A percentile compares a stretch with the other conserved stretches of the same genome.
Evolutionary conservation across 768 basidiomycete genomes (phyloP).

Genomic region (Russula olivacea): DNA sequence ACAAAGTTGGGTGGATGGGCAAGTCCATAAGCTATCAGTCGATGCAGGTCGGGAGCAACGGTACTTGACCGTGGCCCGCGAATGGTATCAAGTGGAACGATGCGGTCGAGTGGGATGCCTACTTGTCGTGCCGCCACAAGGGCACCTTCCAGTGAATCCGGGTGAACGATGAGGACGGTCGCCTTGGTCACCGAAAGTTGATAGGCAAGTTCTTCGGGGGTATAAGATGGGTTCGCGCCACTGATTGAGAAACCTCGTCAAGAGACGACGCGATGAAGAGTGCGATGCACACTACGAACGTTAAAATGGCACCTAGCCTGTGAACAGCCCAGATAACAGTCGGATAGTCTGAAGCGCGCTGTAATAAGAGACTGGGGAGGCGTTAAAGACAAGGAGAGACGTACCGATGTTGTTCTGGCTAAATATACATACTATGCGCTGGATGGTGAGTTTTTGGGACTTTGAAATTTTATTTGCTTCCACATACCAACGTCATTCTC

Average conservation of each 20-base stretch:
- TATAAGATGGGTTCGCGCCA: slow-evolving; percentile 58
- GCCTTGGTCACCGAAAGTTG: slow-evolving; percentile 38
- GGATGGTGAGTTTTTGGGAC: background rate
- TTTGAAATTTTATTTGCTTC: no score
- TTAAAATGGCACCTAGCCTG: slow-evolving; percentile 28
- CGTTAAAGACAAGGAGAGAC: background rate
- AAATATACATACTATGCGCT: slow-evolving; percentile 26
- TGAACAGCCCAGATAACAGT: slow-evolving; percentile 27
- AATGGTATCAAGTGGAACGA: slow-evolving; percentile 29
- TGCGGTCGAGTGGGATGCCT: slow-evolving; percentile 31
- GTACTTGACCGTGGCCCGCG: background rate
- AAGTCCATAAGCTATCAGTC: slow-evolving; percentile 43
- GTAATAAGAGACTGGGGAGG: background rate
- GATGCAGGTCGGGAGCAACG: slow-evolving; percentile 36
- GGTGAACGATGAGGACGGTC: slow-evolving; percentile 31
- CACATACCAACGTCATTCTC: slow-evolving; percentile 38
- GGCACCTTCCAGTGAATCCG: slow-evolving; percentile 29
- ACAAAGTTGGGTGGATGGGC: slow-evolving; percentile 36
- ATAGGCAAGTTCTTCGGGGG: slow-evolving; percentile 50
- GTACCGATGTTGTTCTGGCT: slow-evolving; percentile 31
- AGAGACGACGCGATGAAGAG: background rate
- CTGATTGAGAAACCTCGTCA: slow-evolving; percentile 30
- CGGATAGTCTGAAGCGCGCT: slow-evolving; percentile 12
- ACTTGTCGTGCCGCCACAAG: slow-evolving; percentile 31
- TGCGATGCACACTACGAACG: slow-evolving; percentile 17